These are phyloP conservation scores for Heimioporus sp. DNA, from an alignment of 768 basidiomycete species.

Conservation along the genomic window DNA sequence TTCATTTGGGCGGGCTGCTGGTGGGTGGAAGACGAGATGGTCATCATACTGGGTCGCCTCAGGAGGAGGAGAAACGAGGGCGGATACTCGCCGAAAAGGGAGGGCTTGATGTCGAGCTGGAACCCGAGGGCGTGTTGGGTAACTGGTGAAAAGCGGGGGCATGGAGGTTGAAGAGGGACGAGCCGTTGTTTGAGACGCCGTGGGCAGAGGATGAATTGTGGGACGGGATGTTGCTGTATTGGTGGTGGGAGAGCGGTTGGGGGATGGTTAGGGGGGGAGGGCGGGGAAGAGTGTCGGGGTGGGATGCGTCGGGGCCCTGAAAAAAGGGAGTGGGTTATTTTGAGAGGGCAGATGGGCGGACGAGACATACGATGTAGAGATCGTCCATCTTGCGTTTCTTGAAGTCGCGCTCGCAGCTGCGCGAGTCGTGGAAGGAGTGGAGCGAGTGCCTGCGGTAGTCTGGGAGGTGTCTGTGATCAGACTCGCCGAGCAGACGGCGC, in stretches of 20 bases:
- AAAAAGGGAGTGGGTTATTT: background rate
- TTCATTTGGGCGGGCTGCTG: slow-evolving; percentile 71
- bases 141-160: slow-evolving; percentile 57
- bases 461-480: slow-evolving; percentile 36
- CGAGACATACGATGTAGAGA: slow-evolving; percentile 46
- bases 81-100: slow-evolving; percentile 86
- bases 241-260: slow-evolving; percentile 48
- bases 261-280: slow-evolving; percentile 66
- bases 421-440: slow-evolving; percentile 47
- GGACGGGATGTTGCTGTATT: slow-evolving; percentile 43
- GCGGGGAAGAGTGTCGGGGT: slow-evolving; percentile 29
- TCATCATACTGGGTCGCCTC: slow-evolving; percentile 52
- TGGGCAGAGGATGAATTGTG: slow-evolving; percentile 41
- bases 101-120: slow-evolving; percentile 71
- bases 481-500: slow-evolving; percentile 59
- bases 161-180: slow-evolving; percentile 52
- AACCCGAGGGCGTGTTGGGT: slow-evolving; percentile 69
- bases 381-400: slow-evolving; percentile 64
- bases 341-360: background rate
- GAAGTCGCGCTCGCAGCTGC: slow-evolving; percentile 54
- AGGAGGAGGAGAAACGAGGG: slow-evolving; percentile 35
- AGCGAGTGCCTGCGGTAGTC: slow-evolving; percentile 50
- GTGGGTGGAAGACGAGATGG: slow-evolving; percentile 41
- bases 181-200: slow-evolving; percentile 35
- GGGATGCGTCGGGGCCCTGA: slow-evolving; percentile 50